phyloP scores from a whole-genome alignment of 805 yeast species.

The Zygosaccharomyces rouxii region DNA sequence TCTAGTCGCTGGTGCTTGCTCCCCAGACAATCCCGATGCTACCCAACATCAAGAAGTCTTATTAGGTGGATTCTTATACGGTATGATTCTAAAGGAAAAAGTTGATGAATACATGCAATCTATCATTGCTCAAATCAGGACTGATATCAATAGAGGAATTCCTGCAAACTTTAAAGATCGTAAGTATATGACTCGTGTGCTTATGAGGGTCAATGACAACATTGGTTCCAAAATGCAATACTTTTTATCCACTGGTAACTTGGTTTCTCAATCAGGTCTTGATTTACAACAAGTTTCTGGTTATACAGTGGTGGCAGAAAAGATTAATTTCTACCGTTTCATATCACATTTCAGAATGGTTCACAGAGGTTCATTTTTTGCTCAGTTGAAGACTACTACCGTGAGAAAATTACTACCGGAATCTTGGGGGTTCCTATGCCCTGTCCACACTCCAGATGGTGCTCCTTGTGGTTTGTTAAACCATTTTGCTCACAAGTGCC shows the following conservation, averaged over 20 bases:
- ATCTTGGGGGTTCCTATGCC: constrained; percentile 98
- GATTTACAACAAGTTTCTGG: constrained; percentile 98
- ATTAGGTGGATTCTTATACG: constrained; percentile 92
- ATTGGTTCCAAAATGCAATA: constrained; percentile 93
- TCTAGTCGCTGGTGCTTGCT: constrained; percentile 92
- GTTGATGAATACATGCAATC: constrained; percentile 84
- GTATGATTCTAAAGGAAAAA: constrained; percentile 95
- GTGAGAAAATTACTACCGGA: constrained; percentile 95
- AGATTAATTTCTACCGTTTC: constrained; percentile 94
- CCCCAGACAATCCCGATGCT: constrained; percentile 98
- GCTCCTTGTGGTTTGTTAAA: constrained; percentile 97
- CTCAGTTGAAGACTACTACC: constrained; percentile 94
- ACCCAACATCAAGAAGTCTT: constrained; percentile 97
- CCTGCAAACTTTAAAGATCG: constrained; percentile 81
- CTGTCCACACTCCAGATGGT: constrained; percentile 99
- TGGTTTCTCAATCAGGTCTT: constrained; percentile 93
- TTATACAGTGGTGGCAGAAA: constrained; percentile 97
- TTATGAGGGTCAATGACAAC: constrained; percentile 79
- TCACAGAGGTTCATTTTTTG: constrained; percentile 98
- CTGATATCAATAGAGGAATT: constrained; percentile 74
- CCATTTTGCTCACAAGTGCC: constrained; percentile 94
- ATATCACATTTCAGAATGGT: constrained; percentile 99
- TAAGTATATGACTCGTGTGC: constrained; percentile 76
- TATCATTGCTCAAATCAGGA: constrained; percentile 67
- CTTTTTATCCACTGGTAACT: constrained; percentile 93